These are phyloP conservation scores for Colletotrichum higginsianum DNA, from an alignment of 2,329 filamentous ascomycete genomes.

Conservation along the genomic window DNA sequence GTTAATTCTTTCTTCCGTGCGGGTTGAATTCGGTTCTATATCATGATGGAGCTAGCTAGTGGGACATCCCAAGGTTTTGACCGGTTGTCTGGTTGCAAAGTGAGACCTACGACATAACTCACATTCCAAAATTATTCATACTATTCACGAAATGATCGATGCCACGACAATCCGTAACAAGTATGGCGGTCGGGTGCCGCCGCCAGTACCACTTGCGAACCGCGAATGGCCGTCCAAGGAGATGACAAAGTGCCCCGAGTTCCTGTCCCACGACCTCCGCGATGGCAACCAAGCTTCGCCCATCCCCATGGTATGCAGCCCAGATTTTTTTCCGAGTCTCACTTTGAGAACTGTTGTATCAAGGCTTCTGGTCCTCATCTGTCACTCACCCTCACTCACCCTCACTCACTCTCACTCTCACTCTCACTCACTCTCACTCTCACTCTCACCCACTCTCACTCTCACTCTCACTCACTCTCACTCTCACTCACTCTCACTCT, in stretches of 20 bases:
- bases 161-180: background rate
- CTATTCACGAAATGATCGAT: background rate
- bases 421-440: too few species aligned
- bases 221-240: conserved; percentile 30
- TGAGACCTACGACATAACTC: too few species aligned
- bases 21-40: background rate
- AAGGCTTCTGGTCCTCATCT: background rate
- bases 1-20: background rate
- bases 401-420: too few species aligned
- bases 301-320: conserved; percentile 27
- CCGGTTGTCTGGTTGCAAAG: too few species aligned
- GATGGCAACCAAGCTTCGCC: conserved; percentile 63
- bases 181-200: background rate
- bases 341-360: background rate
- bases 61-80: too few species aligned
- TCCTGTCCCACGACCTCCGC: conserved; percentile 77
- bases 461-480: too few species aligned
- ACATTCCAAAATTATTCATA: background rate
- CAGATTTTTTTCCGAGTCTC: background rate
- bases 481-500: too few species aligned
- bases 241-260: conserved; percentile 65
- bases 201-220: conserved; percentile 1
- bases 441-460: too few species aligned
- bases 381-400: background rate
- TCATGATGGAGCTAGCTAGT: background rate